These are phyloP conservation scores for Vanilla planifolia DNA, from an alignment of 106 monocot genomes.

Conservation along the genomic window DNA sequence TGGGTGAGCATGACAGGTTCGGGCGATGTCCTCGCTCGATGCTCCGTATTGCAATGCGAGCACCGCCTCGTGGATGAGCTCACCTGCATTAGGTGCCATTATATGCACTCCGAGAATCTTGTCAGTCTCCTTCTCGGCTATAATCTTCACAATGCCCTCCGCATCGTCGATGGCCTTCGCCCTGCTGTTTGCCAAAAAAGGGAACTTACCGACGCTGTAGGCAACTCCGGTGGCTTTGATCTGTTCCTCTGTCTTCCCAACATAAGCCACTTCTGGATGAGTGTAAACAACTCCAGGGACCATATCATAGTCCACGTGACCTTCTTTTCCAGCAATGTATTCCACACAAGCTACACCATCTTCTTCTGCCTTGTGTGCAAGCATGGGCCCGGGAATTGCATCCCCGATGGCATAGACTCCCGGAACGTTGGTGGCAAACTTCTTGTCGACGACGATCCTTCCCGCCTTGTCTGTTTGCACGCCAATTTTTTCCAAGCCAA, in stretches of 20 bases:
- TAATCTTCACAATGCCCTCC: conserved; percentile 82
- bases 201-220: conserved; percentile 88
- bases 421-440: conserved; percentile 52
- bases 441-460: conserved; percentile 66
- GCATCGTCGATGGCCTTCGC: conserved; percentile 98
- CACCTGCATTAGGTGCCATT: conserved; percentile 87
- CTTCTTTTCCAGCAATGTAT: conserved; percentile 80
- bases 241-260: conserved; percentile 89
- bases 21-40: conserved; percentile 87
- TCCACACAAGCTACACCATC: conserved; percentile 93
- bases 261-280: conserved; percentile 26
- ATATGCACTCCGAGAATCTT: conserved; percentile 92
- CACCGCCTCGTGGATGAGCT: conserved; percentile 86
- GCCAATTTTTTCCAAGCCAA: conserved; percentile 70
- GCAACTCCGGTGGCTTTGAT: conserved; percentile 59
- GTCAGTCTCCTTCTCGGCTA: conserved; percentile 86
- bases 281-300: conserved; percentile 95
- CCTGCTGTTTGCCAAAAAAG: conserved; percentile 85
- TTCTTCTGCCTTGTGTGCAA: conserved; percentile 96
- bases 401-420: conserved; percentile 93
- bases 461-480: conserved; percentile 74
- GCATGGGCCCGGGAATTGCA: conserved; percentile 91
- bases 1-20: conserved; percentile 95
- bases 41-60: conserved; percentile 92
- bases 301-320: conserved; percentile 85